Evolutionary conservation across 2,329 filamentous ascomycete species (phyloP), one percentile per base, ranked within the genome.

Genomic region (Pseudogymnoascus sp.): DNA sequence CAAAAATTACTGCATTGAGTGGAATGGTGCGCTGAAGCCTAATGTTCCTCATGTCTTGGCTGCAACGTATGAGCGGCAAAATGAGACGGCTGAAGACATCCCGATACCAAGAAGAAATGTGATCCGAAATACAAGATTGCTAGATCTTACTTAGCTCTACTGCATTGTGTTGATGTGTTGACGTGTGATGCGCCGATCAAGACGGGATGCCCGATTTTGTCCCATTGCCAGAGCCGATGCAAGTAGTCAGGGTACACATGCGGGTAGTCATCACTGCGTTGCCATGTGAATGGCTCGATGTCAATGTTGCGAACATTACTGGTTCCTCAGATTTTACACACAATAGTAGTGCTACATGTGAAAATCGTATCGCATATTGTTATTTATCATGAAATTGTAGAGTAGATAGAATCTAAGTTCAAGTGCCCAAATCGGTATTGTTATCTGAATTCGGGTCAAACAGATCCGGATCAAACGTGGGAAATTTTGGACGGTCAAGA

Each of bases 401-500:
- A 20, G 20, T 54, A 18, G 28, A 18, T 18, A 11, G 9, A 4
- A 5, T 30, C n/a, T 30, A 18, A 8, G 20, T 54, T 54, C 28
- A 54, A 20, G 47, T 54, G 18, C 47, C 47, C 16, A 54, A 20
- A 35, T 54, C 47, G 3, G 47, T 54, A 54, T 54, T 54, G 28
- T 54, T 35, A 18, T 54, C 28, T 4, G 47, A 54, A 14, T 54
- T 54, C 3, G 47, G 47, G 33, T 54, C 28, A 6, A 54, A 54
- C 33, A 20, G 5, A 33, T 33, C 28, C 28, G 58, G 39, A 59
- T 59, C 36, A 25, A 16, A 39, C 4, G 35, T 39, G n/a, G 36
- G 50, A 7, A 20, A 30, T 43, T 61, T 60, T 2, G 47, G 22
- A 28, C 60, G 60, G 41, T n/a, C 9, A 41, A 59, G 60, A 20